A percentile compares a stretch with the other conserved stretches of the same genome.
phyloP scores from a whole-genome alignment of 305 asterid species.

The Fraxinus latifolia region DNA sequence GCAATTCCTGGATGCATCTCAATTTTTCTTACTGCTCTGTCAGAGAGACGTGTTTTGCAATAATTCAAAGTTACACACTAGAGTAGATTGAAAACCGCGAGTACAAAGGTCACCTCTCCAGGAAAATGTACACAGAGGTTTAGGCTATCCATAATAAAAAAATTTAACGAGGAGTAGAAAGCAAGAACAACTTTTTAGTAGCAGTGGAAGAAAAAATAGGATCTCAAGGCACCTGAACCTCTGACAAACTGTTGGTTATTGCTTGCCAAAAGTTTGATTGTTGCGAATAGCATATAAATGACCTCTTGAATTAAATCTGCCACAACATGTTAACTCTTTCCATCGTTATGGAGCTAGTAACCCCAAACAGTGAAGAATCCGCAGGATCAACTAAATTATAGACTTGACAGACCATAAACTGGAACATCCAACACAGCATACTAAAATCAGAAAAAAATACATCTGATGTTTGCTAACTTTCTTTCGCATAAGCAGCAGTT shows the following conservation, averaged over 20 bases:
- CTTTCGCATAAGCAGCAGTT: not conserved
- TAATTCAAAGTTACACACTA: not conserved
- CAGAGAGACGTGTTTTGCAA: not conserved
- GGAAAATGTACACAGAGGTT: not conserved
- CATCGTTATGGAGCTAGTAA: not conserved
- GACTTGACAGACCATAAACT: not conserved
- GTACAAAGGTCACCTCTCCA: not conserved
- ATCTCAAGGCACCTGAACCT: not conserved
- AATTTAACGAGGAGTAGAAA: not conserved
- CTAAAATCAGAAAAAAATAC: not conserved
- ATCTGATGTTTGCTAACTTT: not conserved
- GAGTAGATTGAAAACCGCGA: not conserved
- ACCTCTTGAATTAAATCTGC: not conserved
- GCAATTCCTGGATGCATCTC: not conserved
- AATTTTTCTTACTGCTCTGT: not conserved
- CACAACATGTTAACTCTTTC: not conserved
- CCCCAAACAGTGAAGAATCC: not conserved
- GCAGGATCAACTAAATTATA: not conserved
- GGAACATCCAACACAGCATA: not conserved
- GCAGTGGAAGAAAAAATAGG: not conserved
- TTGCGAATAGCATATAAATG: not conserved
- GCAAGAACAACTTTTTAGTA: not conserved
- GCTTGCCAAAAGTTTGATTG: not conserved
- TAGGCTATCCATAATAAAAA: not conserved
- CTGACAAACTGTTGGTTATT: not conserved